These are phyloP conservation scores for Lachancea nothofagi DNA, from an alignment of 805 yeast genomes.

Conservation along the genomic window DNA sequence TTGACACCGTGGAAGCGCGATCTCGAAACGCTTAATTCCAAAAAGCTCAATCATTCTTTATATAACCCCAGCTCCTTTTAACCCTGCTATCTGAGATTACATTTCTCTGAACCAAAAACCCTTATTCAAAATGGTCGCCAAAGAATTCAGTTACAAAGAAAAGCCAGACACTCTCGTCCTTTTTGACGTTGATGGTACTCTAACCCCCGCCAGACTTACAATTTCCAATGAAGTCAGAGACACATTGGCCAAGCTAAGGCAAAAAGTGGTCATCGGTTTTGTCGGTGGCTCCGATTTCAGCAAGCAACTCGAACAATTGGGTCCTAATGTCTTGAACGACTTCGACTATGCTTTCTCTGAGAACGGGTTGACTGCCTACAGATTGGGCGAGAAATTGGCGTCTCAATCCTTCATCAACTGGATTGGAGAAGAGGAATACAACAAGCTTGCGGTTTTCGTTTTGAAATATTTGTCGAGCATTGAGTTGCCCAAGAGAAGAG, in stretches of 20 bases:
- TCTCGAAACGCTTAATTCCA: too few relatives aligned
- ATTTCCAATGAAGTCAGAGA: slow-evolving; percentile 73
- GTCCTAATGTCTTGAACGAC: slow-evolving; percentile 64
- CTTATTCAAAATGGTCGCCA: slow-evolving; percentile 17
- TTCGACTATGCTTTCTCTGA: slow-evolving; percentile 96
- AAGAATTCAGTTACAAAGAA: slow-evolving; percentile 68
- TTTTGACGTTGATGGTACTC: slow-evolving; percentile 97
- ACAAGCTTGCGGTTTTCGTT: slow-evolving; percentile 78
- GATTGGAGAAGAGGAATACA: slow-evolving; percentile 95
- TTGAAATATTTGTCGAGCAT: slow-evolving; percentile 77
- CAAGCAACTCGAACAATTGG: slow-evolving; percentile 96
- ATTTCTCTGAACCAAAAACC: too few relatives aligned
- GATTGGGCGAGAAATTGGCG: slow-evolving; percentile 79
- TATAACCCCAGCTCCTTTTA: too few relatives aligned
- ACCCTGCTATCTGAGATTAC: neutral
- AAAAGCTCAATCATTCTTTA: too few relatives aligned
- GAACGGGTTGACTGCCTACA: slow-evolving; percentile 97
- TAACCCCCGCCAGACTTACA: slow-evolving; percentile 90
- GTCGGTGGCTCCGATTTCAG: slow-evolving; percentile 95
- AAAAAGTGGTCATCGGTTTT: slow-evolving; percentile 92
- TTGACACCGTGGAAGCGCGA: too few relatives aligned
- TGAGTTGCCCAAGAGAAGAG: slow-evolving; percentile 95
- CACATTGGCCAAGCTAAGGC: slow-evolving; percentile 67
- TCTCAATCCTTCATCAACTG: slow-evolving; percentile 91
- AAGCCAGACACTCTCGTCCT: slow-evolving; percentile 83